These are phyloP conservation scores for Naganishia sp. DNA, from an alignment of 1,284 basidiomycete species.

Conservation along the genomic window DNA sequence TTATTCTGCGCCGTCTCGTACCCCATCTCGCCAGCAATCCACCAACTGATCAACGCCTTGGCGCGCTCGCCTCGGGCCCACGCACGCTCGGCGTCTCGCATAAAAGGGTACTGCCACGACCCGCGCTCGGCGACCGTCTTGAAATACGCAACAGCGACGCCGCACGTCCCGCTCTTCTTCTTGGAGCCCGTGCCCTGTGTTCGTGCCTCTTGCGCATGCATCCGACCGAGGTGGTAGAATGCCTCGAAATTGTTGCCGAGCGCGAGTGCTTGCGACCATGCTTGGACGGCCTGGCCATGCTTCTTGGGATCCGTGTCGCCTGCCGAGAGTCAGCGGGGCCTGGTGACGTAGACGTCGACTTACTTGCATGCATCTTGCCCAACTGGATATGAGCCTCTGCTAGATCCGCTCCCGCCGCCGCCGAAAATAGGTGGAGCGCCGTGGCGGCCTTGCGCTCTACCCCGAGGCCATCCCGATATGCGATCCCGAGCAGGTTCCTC, in stretches of 20 bases:
- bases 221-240: slow-evolving; percentile 83
- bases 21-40: slow-evolving; percentile 89
- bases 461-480: slow-evolving; percentile 86
- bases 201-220: slow-evolving; percentile 58
- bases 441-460: slow-evolving; percentile 58
- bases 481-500: slow-evolving; percentile 85
- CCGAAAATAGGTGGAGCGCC: slow-evolving; percentile 69
- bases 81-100: slow-evolving; percentile 75
- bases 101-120: slow-evolving; percentile 80
- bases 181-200: slow-evolving; percentile 55
- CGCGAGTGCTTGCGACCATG: slow-evolving; percentile 60
- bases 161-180: slow-evolving; percentile 61
- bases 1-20: slow-evolving; percentile 95
- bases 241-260: slow-evolving; percentile 86
- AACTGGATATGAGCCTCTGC: slow-evolving; percentile 89
- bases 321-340: not conserved
- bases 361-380: slow-evolving; percentile 79
- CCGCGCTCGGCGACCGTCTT: slow-evolving; percentile 87
- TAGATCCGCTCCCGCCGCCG: slow-evolving; percentile 80
- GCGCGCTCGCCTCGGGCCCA: slow-evolving; percentile 71
- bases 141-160: slow-evolving; percentile 82
- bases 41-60: slow-evolving; percentile 76
- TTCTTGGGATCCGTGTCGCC: slow-evolving; percentile 37
- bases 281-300: slow-evolving; percentile 30
- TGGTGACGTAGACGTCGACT: slow-evolving; percentile 38